Base-by-base conservation (phyloP, 805 yeast species). In the Brettanomyces anomalus region DNA sequence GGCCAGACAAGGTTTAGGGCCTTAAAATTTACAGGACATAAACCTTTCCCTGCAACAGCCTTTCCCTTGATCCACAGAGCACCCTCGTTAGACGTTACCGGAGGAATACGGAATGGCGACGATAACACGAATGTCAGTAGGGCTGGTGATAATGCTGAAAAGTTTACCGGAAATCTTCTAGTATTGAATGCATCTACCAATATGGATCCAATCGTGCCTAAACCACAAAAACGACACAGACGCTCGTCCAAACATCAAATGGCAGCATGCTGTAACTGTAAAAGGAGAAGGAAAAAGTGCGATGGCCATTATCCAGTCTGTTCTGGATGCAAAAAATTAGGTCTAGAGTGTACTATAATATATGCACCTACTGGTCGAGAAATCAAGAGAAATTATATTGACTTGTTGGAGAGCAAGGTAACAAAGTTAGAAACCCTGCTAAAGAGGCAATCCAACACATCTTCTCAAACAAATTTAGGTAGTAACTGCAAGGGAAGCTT, bases 251-350 rank as follows among this genome's bases (percentile, higher is more conserved):
- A 18, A 2, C 64, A 63, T 37, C 64, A 55, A 28, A 67, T 69
- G 40, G 68, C 74, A 3, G 77, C 78, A 1, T 75, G 80, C 49
- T 71, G 70, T 46, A 53, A 72, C 32, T 74, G 79, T 50, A 67
- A 76, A 41, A 50, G 53, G 44, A 70, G 66, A 49, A 70, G 74
- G 51, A 66, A 71, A 50, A 69, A 67, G 49, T 74, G 80, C 50
- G 77, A 73, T 54, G 76, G 73, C 33, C 59, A 57, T 31, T 71
- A 72, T 49, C 79, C 80, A 1, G 54, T 60, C 37, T 74, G 79
- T 46, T 49, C 65, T 15, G 59, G 64, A 30, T 74, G 79, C 50
- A 56, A 50, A 26, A 60, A 60, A 41, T 63, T 66, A 5, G 67
- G 66, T 1, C 60, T 51, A 2, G 70, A 64, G 26, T 74, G 79